A percentile compares a stretch with the other conserved stretches of the same genome.
phyloP scores from a whole-genome alignment of 495 filamentous ascomycete species.

The Ascobolus immersus region DNA sequence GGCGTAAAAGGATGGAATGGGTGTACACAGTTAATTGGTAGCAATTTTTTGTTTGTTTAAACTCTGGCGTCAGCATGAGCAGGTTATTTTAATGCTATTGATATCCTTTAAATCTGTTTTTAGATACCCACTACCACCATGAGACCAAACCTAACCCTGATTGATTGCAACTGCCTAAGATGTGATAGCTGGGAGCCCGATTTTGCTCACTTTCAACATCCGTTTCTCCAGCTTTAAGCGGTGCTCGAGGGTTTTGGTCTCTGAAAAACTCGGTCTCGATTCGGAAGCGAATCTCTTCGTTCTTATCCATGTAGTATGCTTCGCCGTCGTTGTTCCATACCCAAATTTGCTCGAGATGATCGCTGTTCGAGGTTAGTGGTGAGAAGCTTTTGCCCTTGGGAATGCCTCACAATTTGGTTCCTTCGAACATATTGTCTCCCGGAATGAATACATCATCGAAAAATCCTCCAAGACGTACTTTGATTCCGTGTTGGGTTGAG shows the following conservation, averaged over 20 bases:
- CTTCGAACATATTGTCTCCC: constrained; percentile 38
- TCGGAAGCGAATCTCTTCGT: constrained; percentile 63
- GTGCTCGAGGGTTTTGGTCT: constrained; percentile 72
- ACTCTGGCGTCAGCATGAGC: too few species aligned
- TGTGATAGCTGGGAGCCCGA: too few species aligned
- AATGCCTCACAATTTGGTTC: constrained; percentile 43
- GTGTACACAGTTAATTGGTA: too few species aligned
- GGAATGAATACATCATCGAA: constrained; percentile 77
- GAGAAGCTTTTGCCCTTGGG: not conserved
- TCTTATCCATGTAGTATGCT: constrained; percentile 59
- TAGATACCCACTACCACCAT: too few species aligned
- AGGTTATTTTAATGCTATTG: too few species aligned
- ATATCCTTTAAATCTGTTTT: too few species aligned
- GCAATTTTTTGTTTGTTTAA: too few species aligned
- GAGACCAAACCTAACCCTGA: too few species aligned
- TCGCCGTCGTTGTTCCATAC: constrained; percentile 51
- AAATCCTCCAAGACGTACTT: constrained; percentile 57
- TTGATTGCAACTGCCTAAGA: too few species aligned
- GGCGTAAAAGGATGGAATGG: too few species aligned
- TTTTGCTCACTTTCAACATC: too few species aligned
- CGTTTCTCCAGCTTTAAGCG: too few species aligned
- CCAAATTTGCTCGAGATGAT: constrained; percentile 49
- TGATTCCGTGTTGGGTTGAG: constrained; percentile 45
- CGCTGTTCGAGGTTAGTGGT: constrained; percentile 18
- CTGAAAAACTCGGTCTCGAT: constrained; percentile 68